Base-by-base conservation (phyloP, 2,329 filamentous ascomycete species). In the Penicillium sp. region DNA sequence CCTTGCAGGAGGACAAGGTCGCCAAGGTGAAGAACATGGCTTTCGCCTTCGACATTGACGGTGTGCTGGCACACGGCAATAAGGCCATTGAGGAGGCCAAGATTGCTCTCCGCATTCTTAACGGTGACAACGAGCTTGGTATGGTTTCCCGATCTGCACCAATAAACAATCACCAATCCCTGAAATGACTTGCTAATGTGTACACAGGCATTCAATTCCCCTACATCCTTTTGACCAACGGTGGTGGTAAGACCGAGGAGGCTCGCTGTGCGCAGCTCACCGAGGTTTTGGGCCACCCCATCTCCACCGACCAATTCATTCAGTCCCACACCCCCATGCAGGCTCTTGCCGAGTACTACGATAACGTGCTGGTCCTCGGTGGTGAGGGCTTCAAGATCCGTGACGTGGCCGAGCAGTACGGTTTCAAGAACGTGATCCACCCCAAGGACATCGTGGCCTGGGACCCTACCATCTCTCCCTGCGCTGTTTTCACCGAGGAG, bases 241-340 rank as follows among this genome's bases (percentile, higher is more conserved):
- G 84, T 56, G 86, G 83, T 44, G 85, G 85, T 59, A 88, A 88
- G 77, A 81, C 81, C 23, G 85, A 88, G 69, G 66, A 73, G 48
- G 77, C 81, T 32, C 83, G 84, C 53, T 81, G 81, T 61, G 76
- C 82, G 50, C 84, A 88, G 69, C 78, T 88, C 15, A 78, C 80
- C 56, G 80, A 81, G 66, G 87, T 89, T 55, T 76, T 88, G 41
- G 71, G 79, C 50, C 78, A 79, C 62, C 82, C 82, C 45, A 81
- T 88, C 68, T 80, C 76, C 44, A 85, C 81, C 33, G 83, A 87
- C 51, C 85, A 88, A 67, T 89, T 89, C 76, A 88, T 88, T 65
- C 85, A 88, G 70, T 85, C 82, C 1, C 85, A 88, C 76, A 88
- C 84, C 4, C 85, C 85, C 59, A 89, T 89, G 86, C 83, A 84